Percentiles rank a stretch among this genome's conserved stretches.
These are phyloP conservation scores for Annulohypoxylon stygium DNA, from an alignment of 495 filamentous ascomycete genomes.

Conservation along the genomic window DNA sequence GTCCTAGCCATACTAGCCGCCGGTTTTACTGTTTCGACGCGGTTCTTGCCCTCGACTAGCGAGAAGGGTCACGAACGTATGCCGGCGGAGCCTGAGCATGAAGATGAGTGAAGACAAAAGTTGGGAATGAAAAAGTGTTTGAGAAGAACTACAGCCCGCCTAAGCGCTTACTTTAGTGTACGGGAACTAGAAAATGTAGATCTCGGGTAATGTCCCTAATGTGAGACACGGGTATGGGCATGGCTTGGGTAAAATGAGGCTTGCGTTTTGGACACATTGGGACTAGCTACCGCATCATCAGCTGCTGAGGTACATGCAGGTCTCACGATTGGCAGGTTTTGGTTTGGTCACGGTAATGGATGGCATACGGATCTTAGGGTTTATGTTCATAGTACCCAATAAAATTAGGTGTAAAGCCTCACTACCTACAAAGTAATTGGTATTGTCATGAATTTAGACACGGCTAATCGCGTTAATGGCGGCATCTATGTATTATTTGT, in stretches of 20 bases:
- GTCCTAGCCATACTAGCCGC: conserved; percentile 64
- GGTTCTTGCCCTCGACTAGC: conserved; percentile 61
- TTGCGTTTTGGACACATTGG: background rate
- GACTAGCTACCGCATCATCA: background rate
- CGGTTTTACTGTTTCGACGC: conserved; percentile 59
- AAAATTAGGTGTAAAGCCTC: background rate
- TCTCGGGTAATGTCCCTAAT: background rate
- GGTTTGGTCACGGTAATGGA: background rate
- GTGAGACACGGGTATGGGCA: background rate
- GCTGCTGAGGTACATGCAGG: background rate
- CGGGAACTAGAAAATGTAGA: background rate
- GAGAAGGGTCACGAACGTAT: conserved; percentile 41
- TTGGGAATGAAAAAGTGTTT: background rate
- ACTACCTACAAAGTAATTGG: background rate
- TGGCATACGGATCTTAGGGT: background rate
- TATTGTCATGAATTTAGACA: background rate
- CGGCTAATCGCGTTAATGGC: conserved; percentile 5
- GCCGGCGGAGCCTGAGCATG: conserved; percentile 14
- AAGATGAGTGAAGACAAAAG: conserved; percentile 14
- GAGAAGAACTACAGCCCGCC: background rate
- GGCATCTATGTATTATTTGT: background rate
- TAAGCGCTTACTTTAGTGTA: background rate
- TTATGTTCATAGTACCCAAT: background rate
- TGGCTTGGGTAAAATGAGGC: background rate
- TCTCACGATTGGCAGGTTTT: background rate